A percentile compares a stretch with the other conserved stretches of the same genome.
Evolutionary conservation across 2,329 filamentous ascomycete species (phyloP).

Genomic region (Tolypocladium endophyticum): DNA sequence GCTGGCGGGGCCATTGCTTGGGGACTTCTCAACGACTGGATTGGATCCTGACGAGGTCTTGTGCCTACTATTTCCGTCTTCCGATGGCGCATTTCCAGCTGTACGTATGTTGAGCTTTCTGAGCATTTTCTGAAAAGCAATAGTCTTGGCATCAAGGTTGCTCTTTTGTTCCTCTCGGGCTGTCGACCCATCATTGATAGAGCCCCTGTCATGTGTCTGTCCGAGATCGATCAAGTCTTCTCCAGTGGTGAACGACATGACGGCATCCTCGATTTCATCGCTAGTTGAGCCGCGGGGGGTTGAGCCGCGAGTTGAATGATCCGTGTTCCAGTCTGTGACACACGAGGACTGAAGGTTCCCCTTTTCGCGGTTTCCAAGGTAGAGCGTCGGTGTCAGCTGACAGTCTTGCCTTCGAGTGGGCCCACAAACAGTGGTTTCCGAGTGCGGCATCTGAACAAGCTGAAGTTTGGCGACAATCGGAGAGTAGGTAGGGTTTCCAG

Average conservation of each 20-base stretch:
- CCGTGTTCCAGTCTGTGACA: not conserved
- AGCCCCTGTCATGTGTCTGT: not conserved
- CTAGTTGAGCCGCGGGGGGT: not conserved
- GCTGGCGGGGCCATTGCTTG: too few relatives aligned
- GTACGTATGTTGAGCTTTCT: slow-evolving; percentile 12
- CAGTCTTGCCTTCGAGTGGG: not conserved
- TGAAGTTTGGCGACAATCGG: not conserved
- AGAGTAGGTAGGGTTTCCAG: too few relatives aligned
- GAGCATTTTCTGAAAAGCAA: slow-evolving; percentile 16
- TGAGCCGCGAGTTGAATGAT: not conserved
- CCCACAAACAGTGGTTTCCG: not conserved
- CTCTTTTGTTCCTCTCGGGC: not conserved
- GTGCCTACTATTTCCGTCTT: not conserved
- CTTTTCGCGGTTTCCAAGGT: not conserved
- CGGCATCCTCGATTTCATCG: not conserved
- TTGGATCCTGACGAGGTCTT: not conserved
- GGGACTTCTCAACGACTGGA: not conserved
- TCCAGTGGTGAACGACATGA: not conserved
- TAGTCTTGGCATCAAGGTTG: slow-evolving; percentile 6
- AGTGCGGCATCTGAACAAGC: not conserved
- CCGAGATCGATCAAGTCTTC: not conserved
- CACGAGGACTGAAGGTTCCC: not conserved
- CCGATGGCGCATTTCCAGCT: not conserved
- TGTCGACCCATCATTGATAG: too few relatives aligned
- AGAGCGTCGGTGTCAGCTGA: not conserved